phyloP scores from a whole-genome alignment of 2,329 filamentous ascomycete genomes.

The Ophiostoma pallidulum region DNA sequence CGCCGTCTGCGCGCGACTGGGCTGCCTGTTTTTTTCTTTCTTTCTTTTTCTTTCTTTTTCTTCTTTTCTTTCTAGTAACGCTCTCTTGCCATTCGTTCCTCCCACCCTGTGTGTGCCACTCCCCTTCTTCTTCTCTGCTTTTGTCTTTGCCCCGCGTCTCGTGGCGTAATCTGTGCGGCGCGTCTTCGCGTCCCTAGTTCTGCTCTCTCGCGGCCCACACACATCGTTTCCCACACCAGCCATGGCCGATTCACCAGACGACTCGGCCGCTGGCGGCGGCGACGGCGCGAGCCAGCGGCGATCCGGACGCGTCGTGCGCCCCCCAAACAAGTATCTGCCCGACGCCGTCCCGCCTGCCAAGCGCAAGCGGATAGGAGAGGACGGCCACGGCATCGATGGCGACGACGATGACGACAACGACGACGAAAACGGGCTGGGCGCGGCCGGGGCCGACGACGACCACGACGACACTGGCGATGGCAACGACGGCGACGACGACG shows the following conservation, averaged over 20 bases:
- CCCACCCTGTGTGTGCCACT: no score
- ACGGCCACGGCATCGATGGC: conserved; percentile 31
- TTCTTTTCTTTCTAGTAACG: no score
- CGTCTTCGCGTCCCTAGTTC: no score
- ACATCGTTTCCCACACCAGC: not conserved
- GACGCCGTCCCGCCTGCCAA: conserved; percentile 42
- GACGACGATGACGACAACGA: conserved; percentile 38
- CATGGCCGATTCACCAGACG: conserved; percentile 9
- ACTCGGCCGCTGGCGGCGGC: conserved; percentile 6
- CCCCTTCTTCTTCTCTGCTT: no score
- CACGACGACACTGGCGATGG: conserved; percentile 31
- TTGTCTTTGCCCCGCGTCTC: no score
- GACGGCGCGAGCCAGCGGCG: conserved; percentile 41
- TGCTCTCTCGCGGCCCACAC: not conserved
- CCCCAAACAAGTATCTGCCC: conserved; percentile 50
- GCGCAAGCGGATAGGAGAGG: conserved; percentile 39
- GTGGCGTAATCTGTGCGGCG: no score
- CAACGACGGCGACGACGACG: conserved; percentile 24
- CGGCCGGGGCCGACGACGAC: conserved; percentile 22
- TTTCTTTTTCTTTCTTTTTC: not conserved
- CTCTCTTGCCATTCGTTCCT: no score
- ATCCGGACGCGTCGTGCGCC: conserved; percentile 57
- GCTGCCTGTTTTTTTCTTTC: not conserved
- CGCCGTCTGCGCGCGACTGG: not conserved
- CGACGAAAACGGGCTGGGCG: conserved; percentile 30